These are phyloP conservation scores for Deinandra increscens DNA, from an alignment of 129 eudicot genomes.

Conservation along the genomic window DNA sequence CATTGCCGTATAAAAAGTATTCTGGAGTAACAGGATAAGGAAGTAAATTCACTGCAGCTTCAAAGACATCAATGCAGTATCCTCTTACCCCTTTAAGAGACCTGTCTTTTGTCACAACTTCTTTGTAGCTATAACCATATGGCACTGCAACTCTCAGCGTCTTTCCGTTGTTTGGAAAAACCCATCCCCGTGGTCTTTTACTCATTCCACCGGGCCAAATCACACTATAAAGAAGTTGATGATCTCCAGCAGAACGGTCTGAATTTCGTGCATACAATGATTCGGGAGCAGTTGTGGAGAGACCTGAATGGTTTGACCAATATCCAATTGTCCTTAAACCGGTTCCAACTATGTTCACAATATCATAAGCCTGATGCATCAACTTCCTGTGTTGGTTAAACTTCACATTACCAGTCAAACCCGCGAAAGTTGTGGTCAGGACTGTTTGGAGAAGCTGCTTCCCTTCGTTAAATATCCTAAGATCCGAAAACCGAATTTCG, in stretches of 20 bases:
- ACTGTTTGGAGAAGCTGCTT: conserved; percentile 47
- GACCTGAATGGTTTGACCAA: conserved; percentile 75
- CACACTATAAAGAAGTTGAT: conserved; percentile 47
- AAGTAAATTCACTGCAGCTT: conserved; percentile 73
- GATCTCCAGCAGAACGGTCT: conserved; percentile 35
- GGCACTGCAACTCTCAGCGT: conserved; percentile 74
- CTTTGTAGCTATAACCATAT: conserved; percentile 52
- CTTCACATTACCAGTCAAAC: conserved; percentile 56
- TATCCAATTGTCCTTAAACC: conserved; percentile 59
- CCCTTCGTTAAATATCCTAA: conserved; percentile 62
- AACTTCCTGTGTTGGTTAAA: conserved; percentile 59
- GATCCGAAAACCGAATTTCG: conserved; percentile 43
- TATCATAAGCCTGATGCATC: conserved; percentile 60
- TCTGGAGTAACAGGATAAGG: conserved; percentile 69
- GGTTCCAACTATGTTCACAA: conserved; percentile 66
- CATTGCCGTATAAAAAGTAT: conserved; percentile 68
- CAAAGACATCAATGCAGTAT: conserved; percentile 83
- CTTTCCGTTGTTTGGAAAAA: conserved; percentile 72
- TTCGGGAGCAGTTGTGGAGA: conserved; percentile 60
- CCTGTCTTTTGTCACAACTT: conserved; percentile 54
- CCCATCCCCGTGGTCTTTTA: conserved; percentile 74
- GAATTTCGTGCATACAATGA: conserved; percentile 40
- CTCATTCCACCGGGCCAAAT: conserved; percentile 86
- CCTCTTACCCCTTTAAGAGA: conserved; percentile 65
- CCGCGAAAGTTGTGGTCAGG: conserved; percentile 44